Evolutionary conservation across 495 filamentous ascomycete species (phyloP).

Genomic region (Hypoxylon crocopeplum): DNA sequence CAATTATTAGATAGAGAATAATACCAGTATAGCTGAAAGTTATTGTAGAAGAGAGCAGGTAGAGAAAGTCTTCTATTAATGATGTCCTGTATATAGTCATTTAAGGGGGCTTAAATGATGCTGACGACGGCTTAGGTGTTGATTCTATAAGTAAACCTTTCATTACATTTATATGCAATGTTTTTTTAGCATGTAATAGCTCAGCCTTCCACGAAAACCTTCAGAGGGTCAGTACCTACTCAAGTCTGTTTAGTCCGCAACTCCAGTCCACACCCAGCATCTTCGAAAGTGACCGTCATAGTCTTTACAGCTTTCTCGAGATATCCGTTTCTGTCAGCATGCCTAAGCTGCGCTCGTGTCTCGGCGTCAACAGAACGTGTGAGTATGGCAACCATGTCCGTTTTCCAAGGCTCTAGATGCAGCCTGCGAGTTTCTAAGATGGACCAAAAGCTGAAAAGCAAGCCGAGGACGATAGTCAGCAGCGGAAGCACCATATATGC

Average conservation of each 20-base stretch:
- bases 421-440: constrained; percentile 20
- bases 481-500: constrained; percentile 24
- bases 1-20: too few relatives aligned
- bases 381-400: constrained; percentile 24
- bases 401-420: constrained; percentile 24
- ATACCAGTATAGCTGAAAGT: too few relatives aligned
- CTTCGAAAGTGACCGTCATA: constrained; percentile 20
- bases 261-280: constrained; percentile 25
- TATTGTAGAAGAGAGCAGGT: too few relatives aligned
- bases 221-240: not conserved
- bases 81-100: too few relatives aligned
- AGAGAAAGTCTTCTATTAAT: too few relatives aligned
- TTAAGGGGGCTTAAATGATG: too few relatives aligned
- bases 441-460: constrained; percentile 10
- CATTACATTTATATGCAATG: too few relatives aligned
- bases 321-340: constrained; percentile 15
- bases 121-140: too few relatives aligned
- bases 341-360: constrained; percentile 24
- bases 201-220: too few relatives aligned
- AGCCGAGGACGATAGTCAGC: constrained; percentile 1
- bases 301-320: constrained; percentile 9
- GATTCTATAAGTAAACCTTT: too few relatives aligned
- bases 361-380: constrained; percentile 27
- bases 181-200: too few relatives aligned
- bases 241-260: constrained; percentile 10